Base-by-base conservation (phyloP, 306 rosid genomes). In the Quillaja saponaria region DNA sequence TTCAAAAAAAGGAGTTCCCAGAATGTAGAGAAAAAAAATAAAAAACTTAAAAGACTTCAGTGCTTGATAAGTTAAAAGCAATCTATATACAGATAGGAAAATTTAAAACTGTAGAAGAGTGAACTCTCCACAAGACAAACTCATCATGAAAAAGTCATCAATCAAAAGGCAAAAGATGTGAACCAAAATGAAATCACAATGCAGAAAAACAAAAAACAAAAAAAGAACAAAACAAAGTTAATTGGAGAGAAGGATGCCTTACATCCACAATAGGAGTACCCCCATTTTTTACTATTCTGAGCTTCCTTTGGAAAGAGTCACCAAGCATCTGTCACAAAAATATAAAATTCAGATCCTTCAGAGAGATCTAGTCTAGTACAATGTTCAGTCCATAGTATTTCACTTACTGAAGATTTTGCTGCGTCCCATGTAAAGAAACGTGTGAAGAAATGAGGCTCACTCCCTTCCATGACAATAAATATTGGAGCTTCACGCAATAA, bases 391-490 rank as follows among this genome's bases (percentile, higher is more conserved):
- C 12, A 56, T 21, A 39, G 44, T 39, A 46, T 62, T 70, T 52
- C 38, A 61, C 94, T 94, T 75, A 94, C 99, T 0, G 82, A 56
- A 66, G 90, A 80, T 72, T 87, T 94, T 62, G 95, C 89, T 11
- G 91, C 77, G 54, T 94, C 97, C 99, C 99, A 94, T 35, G 76
- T 75, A 71, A 89, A 94, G 86, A 94, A 94, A 74, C 87, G 90
- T n/a, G 95, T 90, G 86, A 89, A 94, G 84, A 94, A 94, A 76
- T 86, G 78, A 28, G 99, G 99, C 73, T 94, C 99, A 49, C 88
- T 87, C 13, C 95, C 91, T 87, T 94, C 99, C 86, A 80, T 81
- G 78, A 85, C 67, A 12, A 90, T 58, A 75, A 70, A 89, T 67
- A 94, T 75, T 33, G 97, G 91, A 74, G 97, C 81, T 66, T 73